A percentile compares a stretch with the other conserved stretches of the same genome.
These are phyloP conservation scores for Candida montana DNA, from an alignment of 805 yeast species.

Conservation along the genomic window DNA sequence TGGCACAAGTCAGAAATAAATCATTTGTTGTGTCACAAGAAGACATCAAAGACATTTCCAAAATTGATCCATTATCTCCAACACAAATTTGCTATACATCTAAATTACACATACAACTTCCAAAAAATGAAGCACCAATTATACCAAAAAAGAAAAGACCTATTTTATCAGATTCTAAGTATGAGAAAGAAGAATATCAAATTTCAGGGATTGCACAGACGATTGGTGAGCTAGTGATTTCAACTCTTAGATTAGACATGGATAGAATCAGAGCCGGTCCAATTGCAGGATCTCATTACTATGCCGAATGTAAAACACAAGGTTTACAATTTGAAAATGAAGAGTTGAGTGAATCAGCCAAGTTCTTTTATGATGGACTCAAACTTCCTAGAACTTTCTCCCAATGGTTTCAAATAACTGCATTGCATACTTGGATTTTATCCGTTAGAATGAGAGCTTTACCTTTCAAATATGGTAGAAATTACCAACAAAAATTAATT, in stretches of 20 bases:
- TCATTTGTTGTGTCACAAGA: slow-evolving; percentile 2
- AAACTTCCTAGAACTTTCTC: slow-evolving; percentile 81
- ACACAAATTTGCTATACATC: slow-evolving; percentile 23
- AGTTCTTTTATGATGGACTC: slow-evolving; percentile 79
- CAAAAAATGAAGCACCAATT: slow-evolving; percentile 29
- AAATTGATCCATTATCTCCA: slow-evolving; percentile 12
- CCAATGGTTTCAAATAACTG: slow-evolving; percentile 94
- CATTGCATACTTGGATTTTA: slow-evolving; percentile 89
- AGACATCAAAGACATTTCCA: slow-evolving; percentile 4
- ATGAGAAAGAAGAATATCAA: slow-evolving; percentile 32
- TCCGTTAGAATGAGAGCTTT: slow-evolving; percentile 93
- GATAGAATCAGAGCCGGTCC: slow-evolving; percentile 91
- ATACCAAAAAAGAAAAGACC: slow-evolving; percentile 29
- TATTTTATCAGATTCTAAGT: slow-evolving; percentile 32
- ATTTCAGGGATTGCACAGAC: slow-evolving; percentile 47
- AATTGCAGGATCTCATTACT: slow-evolving; percentile 84
- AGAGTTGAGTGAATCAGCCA: slow-evolving; percentile 65
- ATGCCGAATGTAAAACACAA: slow-evolving; percentile 81
- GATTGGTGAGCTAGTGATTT: slow-evolving; percentile 61
- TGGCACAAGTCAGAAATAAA: slow-evolving; percentile 5
- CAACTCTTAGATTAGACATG: slow-evolving; percentile 72
- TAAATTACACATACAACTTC: slow-evolving; percentile 19
- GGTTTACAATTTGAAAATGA: slow-evolving; percentile 75
- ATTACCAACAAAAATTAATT: slow-evolving; percentile 86
- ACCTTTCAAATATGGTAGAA: slow-evolving; percentile 84